These are phyloP conservation scores for Peltaster fructicola DNA, from an alignment of 2,329 filamentous ascomycete genomes.

Conservation along the genomic window DNA sequence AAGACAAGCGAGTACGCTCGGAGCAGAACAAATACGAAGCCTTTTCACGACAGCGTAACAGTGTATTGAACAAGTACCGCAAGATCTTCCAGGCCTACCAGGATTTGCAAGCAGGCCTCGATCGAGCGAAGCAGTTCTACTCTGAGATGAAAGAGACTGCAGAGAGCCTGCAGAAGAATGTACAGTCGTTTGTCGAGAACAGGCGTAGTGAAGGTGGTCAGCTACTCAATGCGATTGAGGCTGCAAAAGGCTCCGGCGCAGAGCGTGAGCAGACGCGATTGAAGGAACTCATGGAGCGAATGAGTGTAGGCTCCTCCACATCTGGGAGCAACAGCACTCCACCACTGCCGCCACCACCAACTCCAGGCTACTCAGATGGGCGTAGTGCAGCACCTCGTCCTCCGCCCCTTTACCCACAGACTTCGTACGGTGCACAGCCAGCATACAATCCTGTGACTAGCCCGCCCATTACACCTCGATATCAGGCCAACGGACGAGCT, in stretches of 20 bases:
- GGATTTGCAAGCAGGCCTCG: slow-evolving; percentile 69
- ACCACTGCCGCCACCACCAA: too few species aligned
- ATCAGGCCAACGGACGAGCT: slow-evolving; percentile 17
- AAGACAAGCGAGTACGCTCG: slow-evolving; percentile 81
- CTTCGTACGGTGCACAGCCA: slow-evolving; percentile 27
- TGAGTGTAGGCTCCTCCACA: slow-evolving; percentile 55
- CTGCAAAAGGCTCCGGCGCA: slow-evolving; percentile 50
- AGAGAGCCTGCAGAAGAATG: slow-evolving; percentile 82
- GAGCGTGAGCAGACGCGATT: slow-evolving; percentile 76
- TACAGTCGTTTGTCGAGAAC: slow-evolving; percentile 93
- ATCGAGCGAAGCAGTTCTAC: slow-evolving; percentile 85
- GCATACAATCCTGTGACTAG: slow-evolving; percentile 34
- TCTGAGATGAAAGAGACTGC: slow-evolving; percentile 90
- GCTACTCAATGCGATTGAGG: slow-evolving; percentile 74
- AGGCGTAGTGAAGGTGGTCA: slow-evolving; percentile 79
- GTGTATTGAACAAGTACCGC: slow-evolving; percentile 74
- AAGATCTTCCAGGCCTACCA: slow-evolving; percentile 84
- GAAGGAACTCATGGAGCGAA: slow-evolving; percentile 80
- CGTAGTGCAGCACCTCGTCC: slow-evolving; percentile 22
- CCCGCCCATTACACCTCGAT: slow-evolving; percentile 29
- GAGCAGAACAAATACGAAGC: slow-evolving; percentile 92
- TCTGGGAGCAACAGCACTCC: slow-evolving; percentile 17
- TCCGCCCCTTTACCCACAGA: slow-evolving; percentile 24
- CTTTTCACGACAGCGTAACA: slow-evolving; percentile 64
- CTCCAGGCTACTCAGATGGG: too few species aligned